phyloP scores from a whole-genome alignment of 2,329 filamentous ascomycete species.

The Aaosphaeria pasadenensis region DNA sequence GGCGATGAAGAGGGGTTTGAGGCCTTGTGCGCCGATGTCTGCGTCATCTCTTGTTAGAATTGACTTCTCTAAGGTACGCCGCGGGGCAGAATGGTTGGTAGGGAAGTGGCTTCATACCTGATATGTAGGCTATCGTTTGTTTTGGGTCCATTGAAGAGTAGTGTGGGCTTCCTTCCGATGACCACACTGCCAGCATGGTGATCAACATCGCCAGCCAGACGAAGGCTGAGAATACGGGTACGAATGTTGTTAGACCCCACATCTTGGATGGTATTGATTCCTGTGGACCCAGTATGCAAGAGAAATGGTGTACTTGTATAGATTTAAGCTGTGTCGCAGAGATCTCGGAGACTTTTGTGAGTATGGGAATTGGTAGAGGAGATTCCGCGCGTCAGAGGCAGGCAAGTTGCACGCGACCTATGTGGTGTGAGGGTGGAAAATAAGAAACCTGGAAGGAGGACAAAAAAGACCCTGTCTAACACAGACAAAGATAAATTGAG shows the following conservation, averaged over 20 bases:
- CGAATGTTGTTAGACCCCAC: constrained; percentile 50
- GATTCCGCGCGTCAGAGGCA: too few species aligned
- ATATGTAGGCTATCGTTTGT: constrained; percentile 70
- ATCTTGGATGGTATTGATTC: constrained; percentile 11
- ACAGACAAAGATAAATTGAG: too few species aligned
- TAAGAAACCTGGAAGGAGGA: too few species aligned
- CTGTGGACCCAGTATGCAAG: too few species aligned
- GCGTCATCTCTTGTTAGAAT: neutral
- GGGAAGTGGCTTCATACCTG: constrained; percentile 44
- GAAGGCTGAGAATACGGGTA: constrained; percentile 65
- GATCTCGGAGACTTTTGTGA: too few species aligned
- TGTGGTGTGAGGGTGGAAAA: too few species aligned
- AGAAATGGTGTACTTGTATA: too few species aligned
- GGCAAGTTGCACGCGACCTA: too few species aligned
- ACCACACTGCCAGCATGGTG: constrained; percentile 69
- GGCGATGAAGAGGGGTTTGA: constrained; percentile 77
- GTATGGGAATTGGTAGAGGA: too few species aligned
- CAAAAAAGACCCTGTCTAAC: too few species aligned
- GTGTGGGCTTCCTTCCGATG: constrained; percentile 52
- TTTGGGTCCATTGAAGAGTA: constrained; percentile 59
- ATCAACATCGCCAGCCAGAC: constrained; percentile 59
- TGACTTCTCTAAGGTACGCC: constrained; percentile 20
- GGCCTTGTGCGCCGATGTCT: constrained; percentile 57
- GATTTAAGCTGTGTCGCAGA: too few species aligned
- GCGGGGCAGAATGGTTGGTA: neutral